Conservation (phyloP, 1,284 basidiomycete genomes). For the Cutaneotrichosporon sp. region DNA sequence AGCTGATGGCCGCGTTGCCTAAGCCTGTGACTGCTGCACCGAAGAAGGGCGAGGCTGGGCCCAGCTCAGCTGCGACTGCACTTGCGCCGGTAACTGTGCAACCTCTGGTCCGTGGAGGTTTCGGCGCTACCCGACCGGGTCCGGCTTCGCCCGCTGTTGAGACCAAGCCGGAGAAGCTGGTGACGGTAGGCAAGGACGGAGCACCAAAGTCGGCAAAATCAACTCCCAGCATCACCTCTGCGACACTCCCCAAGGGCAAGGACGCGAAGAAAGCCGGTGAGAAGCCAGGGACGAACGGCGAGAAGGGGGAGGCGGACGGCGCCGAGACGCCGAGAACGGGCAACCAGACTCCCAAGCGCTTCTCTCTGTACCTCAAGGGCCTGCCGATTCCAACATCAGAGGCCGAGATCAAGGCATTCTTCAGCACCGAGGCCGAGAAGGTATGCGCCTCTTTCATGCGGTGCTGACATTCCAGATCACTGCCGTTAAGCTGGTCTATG, state of each 20-base stretch:
- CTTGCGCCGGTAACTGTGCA: not conserved
- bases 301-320: conserved; percentile 44
- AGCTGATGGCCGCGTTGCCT: conserved; percentile 19
- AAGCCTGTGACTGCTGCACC: not conserved
- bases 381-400: conserved; percentile 64
- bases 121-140: not conserved
- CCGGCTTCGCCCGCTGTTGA: not conserved
- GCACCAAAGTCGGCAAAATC: not conserved
- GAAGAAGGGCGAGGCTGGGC: not conserved
- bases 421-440: conserved; percentile 52
- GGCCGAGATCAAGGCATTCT: conserved; percentile 70
- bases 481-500: conserved; percentile 62
- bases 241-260: conserved; percentile 59
- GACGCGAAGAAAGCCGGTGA: conserved; percentile 51
- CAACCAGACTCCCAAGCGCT: conserved; percentile 67
- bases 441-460: conserved; percentile 15
- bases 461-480: conserved; percentile 61
- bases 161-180: conserved; percentile 15
- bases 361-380: conserved; percentile 76
- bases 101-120: not conserved
- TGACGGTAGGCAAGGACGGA: not conserved
- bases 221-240: conserved; percentile 33
- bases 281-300: conserved; percentile 5
- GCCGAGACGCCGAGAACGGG: conserved; percentile 64
- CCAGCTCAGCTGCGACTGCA: not conserved